Evolutionary conservation across 257 asterid species (phyloP), one percentile per base, ranked within the genome.

Genomic region (Jacaranda mimosifolia): DNA sequence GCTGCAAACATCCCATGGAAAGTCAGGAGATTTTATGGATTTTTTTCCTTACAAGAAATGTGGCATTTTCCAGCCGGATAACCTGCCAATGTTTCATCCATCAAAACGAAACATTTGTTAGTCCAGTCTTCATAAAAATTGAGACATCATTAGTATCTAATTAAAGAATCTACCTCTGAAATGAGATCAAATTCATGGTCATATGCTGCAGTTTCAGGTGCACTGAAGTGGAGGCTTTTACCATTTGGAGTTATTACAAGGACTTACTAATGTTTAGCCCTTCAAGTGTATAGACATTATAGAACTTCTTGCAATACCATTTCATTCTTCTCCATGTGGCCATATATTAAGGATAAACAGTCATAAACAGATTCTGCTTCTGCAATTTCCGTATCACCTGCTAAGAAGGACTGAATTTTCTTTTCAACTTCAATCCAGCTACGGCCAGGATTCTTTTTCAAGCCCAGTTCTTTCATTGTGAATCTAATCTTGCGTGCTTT

Each of bases 381-480:
- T 12, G 88, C 75, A 49, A 83, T 85, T 17, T 68, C 53, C 79
- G 81, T 87, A 71, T 91, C 94, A 5, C 83, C 90, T 1, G 87
- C 94, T 62, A 85, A 75, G 76, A 92, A 92, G 17, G 93, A 72
- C 36, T 76, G 86, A 13, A 87, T 84, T 63, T 81, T 82, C 85
- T 82, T 81, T 75, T 87, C 88, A 51, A 85, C 80, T 85, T 92
- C 95, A 67, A 91, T 88, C 98, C 98, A 91, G 82, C 98, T 92
- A 76, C 90, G 85, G 0, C 92, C 96, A 0, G 97, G 96, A 64
- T 77, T 89, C 67, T 89, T 92, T 65, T 58, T 88, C 89, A 88
- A 79, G 5, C 92, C 91, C 14, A 88, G 63, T 55, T 84, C 89
- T 77, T 88, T 92, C 95, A 91, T 89, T 70, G 85, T 91, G 77